Evolutionary conservation across 352 stramenopile species (phyloP).

Genomic region (Pythium coloratum): DNA sequence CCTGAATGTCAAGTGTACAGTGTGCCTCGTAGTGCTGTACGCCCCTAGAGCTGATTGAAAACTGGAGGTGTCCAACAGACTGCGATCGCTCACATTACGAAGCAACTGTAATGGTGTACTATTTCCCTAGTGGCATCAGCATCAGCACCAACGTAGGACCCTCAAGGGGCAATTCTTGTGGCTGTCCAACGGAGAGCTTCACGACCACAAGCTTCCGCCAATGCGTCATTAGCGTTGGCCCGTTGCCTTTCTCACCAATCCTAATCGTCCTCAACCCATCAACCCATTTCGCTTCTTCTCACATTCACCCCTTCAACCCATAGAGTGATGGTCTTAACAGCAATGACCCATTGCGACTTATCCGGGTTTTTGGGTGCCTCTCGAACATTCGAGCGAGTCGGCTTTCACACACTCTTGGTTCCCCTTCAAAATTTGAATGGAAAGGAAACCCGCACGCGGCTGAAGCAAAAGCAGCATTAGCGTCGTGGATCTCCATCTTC

Average conservation of each 20-base stretch:
- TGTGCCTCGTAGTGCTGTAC: too few species aligned
- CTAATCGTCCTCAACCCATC: background rate
- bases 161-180: too few species aligned
- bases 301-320: slow-evolving; percentile 1
- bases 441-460: slow-evolving; percentile 19
- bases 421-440: slow-evolving; percentile 26
- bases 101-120: too few species aligned
- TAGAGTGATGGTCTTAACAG: slow-evolving; percentile 19
- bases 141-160: too few species aligned
- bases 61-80: too few species aligned
- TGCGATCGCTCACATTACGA: too few species aligned
- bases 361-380: slow-evolving; percentile 18
- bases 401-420: background rate
- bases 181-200: too few species aligned
- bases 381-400: slow-evolving; percentile 19
- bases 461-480: slow-evolving; percentile 5
- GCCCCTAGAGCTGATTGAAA: too few species aligned
- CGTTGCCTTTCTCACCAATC: background rate
- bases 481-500: background rate
- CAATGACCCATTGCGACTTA: slow-evolving; percentile 16
- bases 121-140: too few species aligned
- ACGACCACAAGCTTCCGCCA: too few species aligned
- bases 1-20: too few species aligned
- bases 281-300: background rate
- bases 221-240: too few species aligned